Base-by-base conservation (phyloP, 2,329 filamentous ascomycete genomes). In the Colletotrichum musicola region DNA sequence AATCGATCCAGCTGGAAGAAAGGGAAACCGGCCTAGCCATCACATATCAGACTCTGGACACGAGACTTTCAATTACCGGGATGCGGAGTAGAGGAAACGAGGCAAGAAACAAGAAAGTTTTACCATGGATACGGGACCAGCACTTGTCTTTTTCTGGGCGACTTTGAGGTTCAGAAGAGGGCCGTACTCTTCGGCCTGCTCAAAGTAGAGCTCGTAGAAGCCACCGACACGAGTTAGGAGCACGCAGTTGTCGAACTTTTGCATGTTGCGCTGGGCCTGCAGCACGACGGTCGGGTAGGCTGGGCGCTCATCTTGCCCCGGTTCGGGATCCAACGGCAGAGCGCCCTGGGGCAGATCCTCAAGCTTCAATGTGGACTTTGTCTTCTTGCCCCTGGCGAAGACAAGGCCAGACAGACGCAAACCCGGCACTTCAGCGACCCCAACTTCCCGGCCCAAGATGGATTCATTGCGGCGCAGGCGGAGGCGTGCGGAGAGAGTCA, bases 201-300 rank as follows among this genome's bases (percentile, higher is more conserved):
- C 92, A 79, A 98, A 97, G 81, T 99, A 99, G 67, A 99, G 84
- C 87, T 99, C 96, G 80, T 98, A 99, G 81, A 99, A 99, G 69
- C 95, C 92, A 64, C 96, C 96, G 30, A 99, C 94, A 64, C 95
- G 89, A 4, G 96, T 99, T 68, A 99, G 82, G 7, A 99, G 80
- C 46, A 99, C 92, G 80, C 95, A 98, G 74, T 97, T 94, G 75
- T 90, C 89, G 81, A 97, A 98, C 75, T 92, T 94, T 73, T 90
- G 87, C 91, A 98, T 97, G 81, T 97, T 97, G 73, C 90, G 93
- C 64, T 90, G 89, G 30, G 93, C 95, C 78, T 97, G 94, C 76
- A 94, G 89, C 66, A 98, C 84, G 55, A 98, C 92, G n/a, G 93
- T 92, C 16, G 96, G 95, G 79, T 98, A 98, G 5, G 82, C 76